Conservation (phyloP, 257 asterid species). For the Lycium ferocissimum region DNA sequence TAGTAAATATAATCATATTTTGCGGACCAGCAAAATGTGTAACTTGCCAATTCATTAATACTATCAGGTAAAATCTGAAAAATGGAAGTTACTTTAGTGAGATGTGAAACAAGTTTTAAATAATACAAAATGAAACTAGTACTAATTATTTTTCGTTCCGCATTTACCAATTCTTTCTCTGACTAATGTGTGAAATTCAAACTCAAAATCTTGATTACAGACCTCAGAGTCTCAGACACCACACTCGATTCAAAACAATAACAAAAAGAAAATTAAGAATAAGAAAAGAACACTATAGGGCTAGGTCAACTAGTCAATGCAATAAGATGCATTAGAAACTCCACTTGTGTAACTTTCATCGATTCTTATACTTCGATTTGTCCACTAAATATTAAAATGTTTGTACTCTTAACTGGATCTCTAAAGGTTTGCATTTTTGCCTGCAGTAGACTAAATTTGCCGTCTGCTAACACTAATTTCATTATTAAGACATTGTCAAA, state of each 20-base stretch:
- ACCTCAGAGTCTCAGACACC: neutral
- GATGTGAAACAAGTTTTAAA: too few species aligned
- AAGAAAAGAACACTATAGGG: neutral
- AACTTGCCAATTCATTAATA: too few species aligned
- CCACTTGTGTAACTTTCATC: constrained; percentile 45
- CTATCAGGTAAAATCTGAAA: too few species aligned
- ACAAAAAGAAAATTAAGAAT: neutral
- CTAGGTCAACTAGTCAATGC: neutral
- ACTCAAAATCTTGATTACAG: neutral
- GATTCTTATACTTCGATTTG: neutral
- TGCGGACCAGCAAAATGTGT: too few species aligned
- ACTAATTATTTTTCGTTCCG: too few species aligned
- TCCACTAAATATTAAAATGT: neutral
- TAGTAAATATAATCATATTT: too few species aligned
- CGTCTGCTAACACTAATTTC: constrained; percentile 35
- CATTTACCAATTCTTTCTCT: too few species aligned
- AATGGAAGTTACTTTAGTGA: too few species aligned
- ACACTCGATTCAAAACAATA: neutral
- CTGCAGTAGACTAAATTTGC: constrained; percentile 16
- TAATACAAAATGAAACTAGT: too few species aligned
- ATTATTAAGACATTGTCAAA: constrained; percentile 43
- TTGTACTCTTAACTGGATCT: neutral
- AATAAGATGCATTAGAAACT: constrained; percentile 30
- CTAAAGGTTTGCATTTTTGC: neutral
- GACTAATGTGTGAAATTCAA: too few species aligned